These are phyloP conservation scores for Fusarium anthophilum DNA, from an alignment of 2,329 filamentous ascomycete species.

Conservation along the genomic window DNA sequence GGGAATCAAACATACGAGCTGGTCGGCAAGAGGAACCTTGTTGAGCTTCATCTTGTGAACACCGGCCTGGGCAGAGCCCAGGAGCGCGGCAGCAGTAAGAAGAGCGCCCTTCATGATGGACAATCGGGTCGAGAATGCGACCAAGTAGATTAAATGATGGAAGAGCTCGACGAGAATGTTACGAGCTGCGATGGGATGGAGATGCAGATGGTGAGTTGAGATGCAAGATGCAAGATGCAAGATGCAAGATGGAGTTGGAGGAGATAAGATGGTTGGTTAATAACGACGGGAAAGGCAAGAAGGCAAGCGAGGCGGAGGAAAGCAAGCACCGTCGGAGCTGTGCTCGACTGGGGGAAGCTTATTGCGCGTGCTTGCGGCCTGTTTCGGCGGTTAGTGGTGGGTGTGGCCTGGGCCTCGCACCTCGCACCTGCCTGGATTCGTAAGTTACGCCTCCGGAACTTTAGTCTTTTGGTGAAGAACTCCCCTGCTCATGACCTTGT, in stretches of 20 bases:
- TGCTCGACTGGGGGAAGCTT: constrained; percentile 22
- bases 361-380: constrained; percentile 42
- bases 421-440: constrained; percentile 37
- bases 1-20: constrained; percentile 74
- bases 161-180: constrained; percentile 13
- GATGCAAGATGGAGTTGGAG: constrained; percentile 34
- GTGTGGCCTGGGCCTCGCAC: constrained; percentile 20
- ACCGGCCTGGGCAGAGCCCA: constrained; percentile 83
- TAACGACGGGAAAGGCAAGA: neutral
- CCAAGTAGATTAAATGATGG: neutral
- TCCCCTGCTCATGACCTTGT: constrained; percentile 38
- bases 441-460: constrained; percentile 30
- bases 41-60: constrained; percentile 97
- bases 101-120: constrained; percentile 85
- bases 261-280: constrained; percentile 40
- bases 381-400: constrained; percentile 32
- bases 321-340: constrained; percentile 23
- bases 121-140: constrained; percentile 36
- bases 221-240: constrained; percentile 32
- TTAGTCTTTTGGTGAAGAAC: constrained; percentile 8
- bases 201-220: constrained; percentile 15
- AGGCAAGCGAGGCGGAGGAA: constrained; percentile 35
- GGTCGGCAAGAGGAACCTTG: constrained; percentile 92
- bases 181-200: constrained; percentile 9
- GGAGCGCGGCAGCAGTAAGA: constrained; percentile 80